A percentile compares a stretch with the other conserved stretches of the same genome.
Conservation (phyloP, 139 green algal genomes). For the Chlamydomonas sphaeroides region DNA sequence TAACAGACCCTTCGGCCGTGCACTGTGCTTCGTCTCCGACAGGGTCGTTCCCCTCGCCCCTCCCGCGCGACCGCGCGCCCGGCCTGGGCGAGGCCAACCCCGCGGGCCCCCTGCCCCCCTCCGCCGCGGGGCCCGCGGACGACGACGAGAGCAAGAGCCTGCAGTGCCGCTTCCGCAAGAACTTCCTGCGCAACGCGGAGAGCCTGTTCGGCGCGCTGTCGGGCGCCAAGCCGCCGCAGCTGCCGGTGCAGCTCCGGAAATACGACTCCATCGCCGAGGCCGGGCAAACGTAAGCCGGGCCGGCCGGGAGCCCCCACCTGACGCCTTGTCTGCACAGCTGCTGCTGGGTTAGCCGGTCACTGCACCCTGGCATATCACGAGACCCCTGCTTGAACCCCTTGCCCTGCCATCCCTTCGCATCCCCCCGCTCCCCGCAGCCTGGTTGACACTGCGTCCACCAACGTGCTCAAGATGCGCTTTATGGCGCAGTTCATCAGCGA, state of each 20-base stretch:
- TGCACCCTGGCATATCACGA: neutral
- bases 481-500: slow-evolving; percentile 6
- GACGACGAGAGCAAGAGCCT: neutral
- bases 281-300: neutral
- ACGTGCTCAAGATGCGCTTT: slow-evolving; percentile 9
- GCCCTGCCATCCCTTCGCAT: neutral
- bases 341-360: neutral
- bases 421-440: neutral
- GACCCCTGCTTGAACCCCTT: neutral
- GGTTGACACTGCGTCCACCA: neutral
- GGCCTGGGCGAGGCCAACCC: neutral
- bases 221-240: neutral
- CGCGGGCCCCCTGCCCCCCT: neutral
- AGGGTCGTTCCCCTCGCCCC: neutral
- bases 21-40: neutral
- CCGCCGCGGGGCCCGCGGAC: neutral
- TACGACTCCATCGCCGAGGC: neutral
- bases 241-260: slow-evolving; percentile 16
- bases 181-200: neutral
- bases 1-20: neutral
- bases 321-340: neutral
- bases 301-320: neutral
- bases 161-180: neutral
- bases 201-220: neutral
- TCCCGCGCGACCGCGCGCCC: neutral